Evolutionary conservation across 192 early-diverging fungal species (phyloP).

Genomic region (Geranomyces variabilis): DNA sequence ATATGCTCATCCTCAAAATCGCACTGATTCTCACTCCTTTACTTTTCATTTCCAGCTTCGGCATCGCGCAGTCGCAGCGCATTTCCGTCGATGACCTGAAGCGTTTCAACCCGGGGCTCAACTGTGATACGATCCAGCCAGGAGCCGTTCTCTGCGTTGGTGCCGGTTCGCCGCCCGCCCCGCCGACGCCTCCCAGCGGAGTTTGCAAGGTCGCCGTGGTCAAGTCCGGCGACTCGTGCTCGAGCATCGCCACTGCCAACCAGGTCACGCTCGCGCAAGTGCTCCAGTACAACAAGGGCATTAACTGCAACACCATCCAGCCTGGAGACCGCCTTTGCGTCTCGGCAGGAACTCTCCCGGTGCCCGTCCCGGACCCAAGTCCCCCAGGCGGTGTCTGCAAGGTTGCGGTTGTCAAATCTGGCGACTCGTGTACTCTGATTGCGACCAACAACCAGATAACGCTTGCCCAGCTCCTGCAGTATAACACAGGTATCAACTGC

Average conservation of each 20-base stretch:
- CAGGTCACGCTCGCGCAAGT: neutral
- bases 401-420: constrained; percentile 1
- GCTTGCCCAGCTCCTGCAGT: neutral
- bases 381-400: constrained; percentile 7
- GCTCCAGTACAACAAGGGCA: constrained; percentile 3
- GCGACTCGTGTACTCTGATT: constrained; percentile 5
- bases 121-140: constrained; percentile 18
- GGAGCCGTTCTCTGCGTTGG: constrained; percentile 19
- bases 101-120: constrained; percentile 12
- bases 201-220: constrained; percentile 13
- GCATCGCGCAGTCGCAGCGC: neutral
- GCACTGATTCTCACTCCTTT: too few species aligned
- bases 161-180: neutral
- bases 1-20: too few species aligned
- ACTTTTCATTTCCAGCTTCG: neutral
- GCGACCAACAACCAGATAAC: constrained; percentile 1
- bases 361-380: neutral
- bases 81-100: neutral
- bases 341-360: neutral
- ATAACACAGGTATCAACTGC: constrained; percentile 17
- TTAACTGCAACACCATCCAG: constrained; percentile 14
- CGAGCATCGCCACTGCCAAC: neutral
- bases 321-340: constrained; percentile 25
- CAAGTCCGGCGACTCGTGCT: constrained; percentile 3
- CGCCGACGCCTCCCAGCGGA: neutral